Conservation (phyloP, 2,329 filamentous ascomycete species). For the Clonostachys rhizophaga region DNA sequence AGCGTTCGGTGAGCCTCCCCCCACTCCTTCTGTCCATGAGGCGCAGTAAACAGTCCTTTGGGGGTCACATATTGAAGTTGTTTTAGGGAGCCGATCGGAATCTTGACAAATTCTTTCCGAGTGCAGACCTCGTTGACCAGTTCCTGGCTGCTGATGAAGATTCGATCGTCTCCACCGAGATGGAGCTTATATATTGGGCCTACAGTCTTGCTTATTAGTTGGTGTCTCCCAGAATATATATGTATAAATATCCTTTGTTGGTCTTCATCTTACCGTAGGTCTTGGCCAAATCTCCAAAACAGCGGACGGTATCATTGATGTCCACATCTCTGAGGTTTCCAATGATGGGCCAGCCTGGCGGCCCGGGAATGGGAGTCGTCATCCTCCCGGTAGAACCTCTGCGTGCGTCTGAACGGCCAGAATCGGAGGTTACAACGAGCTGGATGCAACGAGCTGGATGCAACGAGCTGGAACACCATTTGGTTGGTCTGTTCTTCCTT, state of each 20-base stretch:
- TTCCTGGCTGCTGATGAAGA: neutral
- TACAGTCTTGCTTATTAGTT: no score
- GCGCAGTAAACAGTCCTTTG: conserved; percentile 1
- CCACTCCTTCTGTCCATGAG: conserved; percentile 42
- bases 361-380: conserved; percentile 1
- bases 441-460: no score
- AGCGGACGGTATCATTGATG: neutral
- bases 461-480: no score
- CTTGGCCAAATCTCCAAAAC: neutral
- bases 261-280: neutral
- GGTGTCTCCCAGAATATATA: no score
- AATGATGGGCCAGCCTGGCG: neutral
- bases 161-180: neutral
- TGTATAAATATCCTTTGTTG: no score
- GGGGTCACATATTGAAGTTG: neutral
- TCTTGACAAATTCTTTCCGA: conserved; percentile 1
- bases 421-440: no score
- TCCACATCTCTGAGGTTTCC: conserved; percentile 1
- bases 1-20: conserved; percentile 61
- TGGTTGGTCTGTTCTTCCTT: no score
- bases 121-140: neutral
- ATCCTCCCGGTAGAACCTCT: no score
- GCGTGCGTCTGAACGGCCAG: no score
- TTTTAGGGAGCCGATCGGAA: neutral
- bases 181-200: neutral